Evolutionary conservation across 805 yeast genomes (phyloP), one percentile per base, ranked within the genome.

Genomic region (Candida nitratophila): DNA sequence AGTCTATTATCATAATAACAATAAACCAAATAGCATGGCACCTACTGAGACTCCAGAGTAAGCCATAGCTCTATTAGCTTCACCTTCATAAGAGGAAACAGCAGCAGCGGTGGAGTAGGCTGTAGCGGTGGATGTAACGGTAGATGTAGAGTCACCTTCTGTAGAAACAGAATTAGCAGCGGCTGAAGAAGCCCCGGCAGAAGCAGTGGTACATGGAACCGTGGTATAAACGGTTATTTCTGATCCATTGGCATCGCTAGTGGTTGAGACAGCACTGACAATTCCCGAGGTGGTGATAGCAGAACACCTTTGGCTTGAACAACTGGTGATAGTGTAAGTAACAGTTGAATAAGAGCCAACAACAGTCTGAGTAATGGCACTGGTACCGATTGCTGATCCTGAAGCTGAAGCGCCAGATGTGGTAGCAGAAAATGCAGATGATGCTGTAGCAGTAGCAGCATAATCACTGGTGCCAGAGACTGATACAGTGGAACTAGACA

Each of bases 231-330:
- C 42, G 16, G 37, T 32, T 9, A 6, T 4, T 5, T 10, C 5
- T 16, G 37, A 21, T 12, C 42, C 42, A n/a, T 16, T 20, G 4
- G 36, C 42, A n/a, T 16, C n/a, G 6, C 27, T 14, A 11, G 26
- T n/a, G n/a, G 32, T 16, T 3, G 35, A 19, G 12, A 19, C 35
- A 11, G 33, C 6, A 19, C 11, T 5, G 14, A 14, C 34, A 38
- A 29, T 34, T 19, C 40, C 33, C n/a, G 20, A 21, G 15, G 40
- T 17, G n/a, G 34, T 7, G 14, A 27, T 12, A 3, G 3, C 26
- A 29, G 40, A 37, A 34, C 37, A 34, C 14, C 20, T 34, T 69
- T 60, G 66, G 69, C 47, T 69, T 74, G 74, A 70, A 70, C 65
- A 60, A 48, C 51, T 69, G 46, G 33, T 37, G 15, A 37, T 19